These are phyloP conservation scores for Cladorrhinum sp. DNA, from an alignment of 2,329 filamentous ascomycete genomes.

Conservation along the genomic window DNA sequence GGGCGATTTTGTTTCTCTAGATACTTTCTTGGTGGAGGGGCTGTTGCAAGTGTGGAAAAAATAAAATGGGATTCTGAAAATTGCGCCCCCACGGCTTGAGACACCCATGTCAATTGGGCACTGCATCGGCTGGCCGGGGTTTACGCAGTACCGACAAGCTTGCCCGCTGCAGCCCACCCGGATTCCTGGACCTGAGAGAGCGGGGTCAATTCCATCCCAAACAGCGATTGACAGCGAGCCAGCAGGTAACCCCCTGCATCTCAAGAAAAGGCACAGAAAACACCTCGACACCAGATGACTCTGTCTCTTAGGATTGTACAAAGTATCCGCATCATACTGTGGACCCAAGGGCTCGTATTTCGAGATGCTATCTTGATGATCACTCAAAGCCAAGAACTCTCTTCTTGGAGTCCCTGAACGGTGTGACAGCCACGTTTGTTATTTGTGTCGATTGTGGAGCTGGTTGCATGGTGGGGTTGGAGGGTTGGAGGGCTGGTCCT, in stretches of 20 bases:
- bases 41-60: background rate
- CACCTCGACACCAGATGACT: background rate
- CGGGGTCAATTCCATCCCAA: background rate
- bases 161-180: background rate
- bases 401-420: background rate
- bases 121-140: conserved; percentile 2
- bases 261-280: background rate
- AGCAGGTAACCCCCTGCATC: background rate
- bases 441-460: background rate
- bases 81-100: conserved; percentile 17
- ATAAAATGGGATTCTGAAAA: conserved; percentile 13
- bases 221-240: background rate
- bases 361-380: background rate
- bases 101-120: background rate
- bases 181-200: background rate
- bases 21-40: background rate
- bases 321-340: background rate
- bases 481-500: conserved; percentile 4
- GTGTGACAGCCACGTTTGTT: background rate
- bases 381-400: background rate
- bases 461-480: background rate
- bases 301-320: background rate
- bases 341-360: background rate
- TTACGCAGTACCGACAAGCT: background rate
- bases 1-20: background rate